Evolutionary conservation across 169 alveolate genomes (phyloP).

Genomic region (Perkinsus olseni): DNA sequence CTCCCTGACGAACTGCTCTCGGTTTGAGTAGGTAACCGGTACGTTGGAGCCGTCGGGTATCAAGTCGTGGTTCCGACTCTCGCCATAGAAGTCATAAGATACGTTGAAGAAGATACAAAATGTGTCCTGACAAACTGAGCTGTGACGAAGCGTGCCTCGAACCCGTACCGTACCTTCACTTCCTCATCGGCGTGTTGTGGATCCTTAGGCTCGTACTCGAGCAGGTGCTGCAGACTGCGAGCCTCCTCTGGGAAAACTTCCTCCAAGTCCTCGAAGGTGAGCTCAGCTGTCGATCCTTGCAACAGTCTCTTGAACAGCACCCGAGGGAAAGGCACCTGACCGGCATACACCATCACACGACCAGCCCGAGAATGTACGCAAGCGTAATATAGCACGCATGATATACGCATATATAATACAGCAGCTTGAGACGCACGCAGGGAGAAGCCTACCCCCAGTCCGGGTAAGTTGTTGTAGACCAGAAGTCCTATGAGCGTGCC

Average conservation of each 20-base stretch:
- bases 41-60: neutral
- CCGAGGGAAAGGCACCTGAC: conserved; percentile 59
- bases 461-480: conserved; percentile 41
- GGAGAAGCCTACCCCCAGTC: neutral
- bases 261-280: conserved; percentile 49
- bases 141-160: neutral
- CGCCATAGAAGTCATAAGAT: neutral
- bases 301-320: conserved; percentile 58
- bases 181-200: neutral
- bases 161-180: neutral
- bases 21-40: conserved; percentile 50
- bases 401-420: neutral
- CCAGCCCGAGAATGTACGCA: neutral
- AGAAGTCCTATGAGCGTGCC: conserved; percentile 71
- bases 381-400: neutral
- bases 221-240: conserved; percentile 4
- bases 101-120: neutral
- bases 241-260: conserved; percentile 52
- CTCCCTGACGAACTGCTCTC: conserved; percentile 46
- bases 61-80: neutral
- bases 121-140: neutral
- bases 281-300: conserved; percentile 22
- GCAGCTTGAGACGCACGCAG: no score
- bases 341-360: neutral
- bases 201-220: neutral